phyloP scores from a whole-genome alignment of 345 rosid species.

The Populus deltoides region DNA sequence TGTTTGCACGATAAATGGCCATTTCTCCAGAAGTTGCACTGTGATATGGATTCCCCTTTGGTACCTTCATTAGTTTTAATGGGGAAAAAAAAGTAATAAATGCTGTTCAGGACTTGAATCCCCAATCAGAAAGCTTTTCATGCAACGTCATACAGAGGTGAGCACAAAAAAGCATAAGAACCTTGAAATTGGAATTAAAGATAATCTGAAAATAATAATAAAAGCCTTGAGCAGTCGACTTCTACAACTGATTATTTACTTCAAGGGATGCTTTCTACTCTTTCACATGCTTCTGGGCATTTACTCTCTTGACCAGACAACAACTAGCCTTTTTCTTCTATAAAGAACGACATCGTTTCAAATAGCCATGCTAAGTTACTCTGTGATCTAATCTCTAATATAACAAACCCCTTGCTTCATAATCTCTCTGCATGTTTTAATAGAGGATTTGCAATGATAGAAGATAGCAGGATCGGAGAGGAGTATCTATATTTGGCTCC shows the following conservation, averaged over 20 bases:
- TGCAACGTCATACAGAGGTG: neutral
- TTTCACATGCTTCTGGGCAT: neutral
- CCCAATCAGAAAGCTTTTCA: neutral
- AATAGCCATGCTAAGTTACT: neutral
- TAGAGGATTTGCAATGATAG: neutral
- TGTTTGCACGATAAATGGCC: slow-evolving; percentile 76
- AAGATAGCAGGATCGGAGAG: neutral
- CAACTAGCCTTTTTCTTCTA: neutral
- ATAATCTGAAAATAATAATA: too few relatives aligned
- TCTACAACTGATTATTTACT: neutral
- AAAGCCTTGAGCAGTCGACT: too few relatives aligned
- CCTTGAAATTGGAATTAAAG: too few relatives aligned
- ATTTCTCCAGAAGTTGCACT: slow-evolving; percentile 97
- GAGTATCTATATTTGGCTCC: neutral
- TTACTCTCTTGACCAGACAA: too few relatives aligned
- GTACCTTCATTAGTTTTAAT: slow-evolving; percentile 49
- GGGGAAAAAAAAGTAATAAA: neutral
- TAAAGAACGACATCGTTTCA: neutral
- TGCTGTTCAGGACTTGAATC: slow-evolving; percentile 1
- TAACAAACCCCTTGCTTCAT: neutral
- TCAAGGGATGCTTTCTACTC: neutral
- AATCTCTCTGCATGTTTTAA: neutral
- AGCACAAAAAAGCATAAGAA: too few relatives aligned
- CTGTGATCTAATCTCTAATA: neutral
- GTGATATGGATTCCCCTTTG: slow-evolving; percentile 89